phyloP scores from a whole-genome alignment of 1,284 basidiomycete species.

The Trichosporon sp. region DNA sequence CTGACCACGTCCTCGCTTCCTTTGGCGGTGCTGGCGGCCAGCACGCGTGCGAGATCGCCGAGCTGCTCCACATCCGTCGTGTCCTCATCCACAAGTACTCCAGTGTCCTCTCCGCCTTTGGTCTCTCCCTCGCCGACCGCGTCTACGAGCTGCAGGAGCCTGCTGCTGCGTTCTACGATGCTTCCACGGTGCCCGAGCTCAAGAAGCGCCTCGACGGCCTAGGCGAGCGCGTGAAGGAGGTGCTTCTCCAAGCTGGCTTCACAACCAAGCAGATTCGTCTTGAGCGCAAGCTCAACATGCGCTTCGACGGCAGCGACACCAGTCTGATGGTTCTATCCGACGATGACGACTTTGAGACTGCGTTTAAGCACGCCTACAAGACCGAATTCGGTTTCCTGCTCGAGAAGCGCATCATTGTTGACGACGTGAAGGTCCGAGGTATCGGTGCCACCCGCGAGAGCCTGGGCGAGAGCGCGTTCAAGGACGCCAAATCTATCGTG shows the following conservation, averaged over 20 bases:
- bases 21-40: slow-evolving; percentile 92
- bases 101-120: slow-evolving; percentile 84
- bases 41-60: slow-evolving; percentile 82
- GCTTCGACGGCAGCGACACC: slow-evolving; percentile 77
- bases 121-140: slow-evolving; percentile 79
- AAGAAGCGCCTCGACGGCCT: slow-evolving; percentile 64
- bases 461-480: slow-evolving; percentile 73
- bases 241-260: slow-evolving; percentile 76
- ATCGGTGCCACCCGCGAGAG: slow-evolving; percentile 85
- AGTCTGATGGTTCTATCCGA: slow-evolving; percentile 75
- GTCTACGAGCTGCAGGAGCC: slow-evolving; percentile 66
- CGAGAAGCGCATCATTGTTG: slow-evolving; percentile 74
- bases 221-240: slow-evolving; percentile 59
- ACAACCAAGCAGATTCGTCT: slow-evolving; percentile 62
- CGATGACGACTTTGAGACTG: slow-evolving; percentile 63
- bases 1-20: slow-evolving; percentile 76
- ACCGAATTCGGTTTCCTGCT: slow-evolving; percentile 88
- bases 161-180: slow-evolving; percentile 52
- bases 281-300: slow-evolving; percentile 85
- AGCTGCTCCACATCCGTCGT: slow-evolving; percentile 67
- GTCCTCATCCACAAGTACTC: slow-evolving; percentile 82
- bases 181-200: slow-evolving; percentile 56
- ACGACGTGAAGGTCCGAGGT: slow-evolving; percentile 76
- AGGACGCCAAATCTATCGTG: slow-evolving; percentile 56
- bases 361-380: slow-evolving; percentile 72